These are phyloP conservation scores for Bipolaris cookei DNA, from an alignment of 2,329 filamentous ascomycete species.

Conservation along the genomic window DNA sequence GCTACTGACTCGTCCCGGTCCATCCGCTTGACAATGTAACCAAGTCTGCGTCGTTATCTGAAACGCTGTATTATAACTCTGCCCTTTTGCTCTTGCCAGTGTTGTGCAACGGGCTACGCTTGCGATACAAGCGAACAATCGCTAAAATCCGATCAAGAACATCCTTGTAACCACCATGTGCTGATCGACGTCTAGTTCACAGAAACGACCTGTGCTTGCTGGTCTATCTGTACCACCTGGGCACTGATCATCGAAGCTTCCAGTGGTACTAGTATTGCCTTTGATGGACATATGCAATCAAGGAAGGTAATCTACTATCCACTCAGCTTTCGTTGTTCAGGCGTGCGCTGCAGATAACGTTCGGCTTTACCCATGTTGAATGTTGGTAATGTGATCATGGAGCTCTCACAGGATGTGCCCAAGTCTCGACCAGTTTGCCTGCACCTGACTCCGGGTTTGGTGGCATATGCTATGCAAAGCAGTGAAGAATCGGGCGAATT, in stretches of 20 bases:
- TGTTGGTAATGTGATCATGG: constrained; percentile 3
- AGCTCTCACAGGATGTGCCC: neutral
- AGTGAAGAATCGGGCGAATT: neutral
- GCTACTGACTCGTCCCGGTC: constrained; percentile 22
- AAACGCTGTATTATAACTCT: constrained; percentile 3
- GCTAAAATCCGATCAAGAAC: constrained; percentile 1
- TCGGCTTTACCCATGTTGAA: neutral
- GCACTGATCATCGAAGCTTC: neutral
- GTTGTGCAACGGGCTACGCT: constrained; percentile 3
- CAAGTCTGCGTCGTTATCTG: constrained; percentile 10
- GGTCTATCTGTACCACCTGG: neutral
- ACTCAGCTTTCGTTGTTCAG: neutral
- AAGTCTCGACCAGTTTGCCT: neutral
- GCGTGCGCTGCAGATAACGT: constrained; percentile 7
- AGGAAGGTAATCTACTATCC: neutral
- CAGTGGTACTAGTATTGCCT: neutral
- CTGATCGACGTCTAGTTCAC: constrained; percentile 2
- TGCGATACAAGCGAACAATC: neutral
- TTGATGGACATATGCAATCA: neutral
- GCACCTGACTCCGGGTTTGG: neutral
- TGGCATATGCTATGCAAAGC: neutral
- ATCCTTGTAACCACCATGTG: constrained; percentile 13
- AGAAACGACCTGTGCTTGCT: constrained; percentile 13
- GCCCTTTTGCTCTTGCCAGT: constrained; percentile 1
- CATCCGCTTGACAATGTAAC: constrained; percentile 14